These are phyloP conservation scores for Elsinoe ampelina DNA, from an alignment of 2,329 filamentous ascomycete species.

Conservation along the genomic window DNA sequence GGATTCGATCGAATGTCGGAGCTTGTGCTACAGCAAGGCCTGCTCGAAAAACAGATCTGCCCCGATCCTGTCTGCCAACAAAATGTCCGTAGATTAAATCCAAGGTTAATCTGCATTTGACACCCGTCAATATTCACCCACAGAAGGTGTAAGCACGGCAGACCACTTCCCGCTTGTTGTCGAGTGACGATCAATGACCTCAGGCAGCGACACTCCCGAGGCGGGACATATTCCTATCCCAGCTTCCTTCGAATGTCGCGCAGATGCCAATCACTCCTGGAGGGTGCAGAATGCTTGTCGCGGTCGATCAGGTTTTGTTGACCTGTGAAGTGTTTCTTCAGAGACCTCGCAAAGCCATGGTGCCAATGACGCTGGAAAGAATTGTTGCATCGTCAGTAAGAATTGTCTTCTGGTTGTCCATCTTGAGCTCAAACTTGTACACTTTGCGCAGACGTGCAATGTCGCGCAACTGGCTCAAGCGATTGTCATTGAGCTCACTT, in stretches of 20 bases:
- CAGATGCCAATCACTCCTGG: not conserved
- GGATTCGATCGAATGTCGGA: not conserved
- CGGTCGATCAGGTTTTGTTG: not conserved
- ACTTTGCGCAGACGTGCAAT: conserved; percentile 65
- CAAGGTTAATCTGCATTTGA: too few species aligned
- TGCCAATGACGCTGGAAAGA: conserved; percentile 61
- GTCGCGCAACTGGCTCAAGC: conserved; percentile 53
- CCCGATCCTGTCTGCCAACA: not conserved
- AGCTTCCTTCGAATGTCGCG: not conserved
- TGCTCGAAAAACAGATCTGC: not conserved
- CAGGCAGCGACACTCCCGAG: not conserved
- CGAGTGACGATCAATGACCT: not conserved
- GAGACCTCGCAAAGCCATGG: conserved; percentile 66
- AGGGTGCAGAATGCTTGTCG: not conserved
- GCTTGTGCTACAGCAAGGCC: not conserved
- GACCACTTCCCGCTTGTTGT: too few species aligned
- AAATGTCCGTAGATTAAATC: too few species aligned
- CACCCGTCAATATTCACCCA: too few species aligned
- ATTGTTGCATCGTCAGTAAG: conserved; percentile 37
- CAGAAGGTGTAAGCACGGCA: too few species aligned
- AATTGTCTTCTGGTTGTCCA: conserved; percentile 27
- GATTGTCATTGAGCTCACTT: conserved; percentile 52
- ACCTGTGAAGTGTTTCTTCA: conserved; percentile 20
- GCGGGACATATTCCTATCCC: not conserved
- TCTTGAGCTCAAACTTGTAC: conserved; percentile 66